These are phyloP conservation scores for Hypoxylon sp. DNA, from an alignment of 2,329 filamentous ascomycete genomes.

Conservation along the genomic window DNA sequence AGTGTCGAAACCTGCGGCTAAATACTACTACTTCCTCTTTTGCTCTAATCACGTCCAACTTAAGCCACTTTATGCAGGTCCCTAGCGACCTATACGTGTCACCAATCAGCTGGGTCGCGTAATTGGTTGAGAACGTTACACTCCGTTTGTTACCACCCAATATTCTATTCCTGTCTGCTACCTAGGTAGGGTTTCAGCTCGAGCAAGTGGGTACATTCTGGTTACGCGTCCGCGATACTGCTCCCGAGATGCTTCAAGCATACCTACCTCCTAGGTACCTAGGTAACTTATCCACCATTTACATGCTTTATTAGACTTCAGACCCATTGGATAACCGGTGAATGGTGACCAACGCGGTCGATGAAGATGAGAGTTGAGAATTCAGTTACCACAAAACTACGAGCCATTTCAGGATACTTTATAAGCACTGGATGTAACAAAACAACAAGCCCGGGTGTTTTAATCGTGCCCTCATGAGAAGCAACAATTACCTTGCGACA, in stretches of 20 bases:
- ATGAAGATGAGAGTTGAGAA: neutral
- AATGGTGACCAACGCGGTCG: too few species aligned
- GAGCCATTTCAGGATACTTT: neutral
- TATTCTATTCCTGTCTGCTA: constrained; percentile 6
- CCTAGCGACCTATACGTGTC: constrained; percentile 30
- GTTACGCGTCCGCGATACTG: neutral
- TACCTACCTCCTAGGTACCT: neutral
- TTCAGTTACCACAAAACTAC: neutral
- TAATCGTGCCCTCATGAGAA: neutral
- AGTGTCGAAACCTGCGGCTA: constrained; percentile 32
- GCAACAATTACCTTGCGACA: neutral
- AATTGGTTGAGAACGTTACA: constrained; percentile 10
- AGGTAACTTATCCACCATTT: neutral
- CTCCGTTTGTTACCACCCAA: constrained; percentile 10
- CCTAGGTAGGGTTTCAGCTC: constrained; percentile 1
- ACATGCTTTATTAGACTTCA: neutral
- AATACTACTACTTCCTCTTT: constrained; percentile 24
- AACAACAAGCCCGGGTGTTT: neutral
- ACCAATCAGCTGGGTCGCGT: constrained; percentile 23
- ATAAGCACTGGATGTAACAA: neutral
- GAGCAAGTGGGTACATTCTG: neutral
- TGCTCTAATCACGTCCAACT: constrained; percentile 16
- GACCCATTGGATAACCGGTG: neutral
- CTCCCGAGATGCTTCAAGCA: neutral
- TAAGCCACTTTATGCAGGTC: constrained; percentile 30